Evolutionary conservation across 2,329 filamentous ascomycete species (phyloP).

Genomic region (Apiospora malaysiana): DNA sequence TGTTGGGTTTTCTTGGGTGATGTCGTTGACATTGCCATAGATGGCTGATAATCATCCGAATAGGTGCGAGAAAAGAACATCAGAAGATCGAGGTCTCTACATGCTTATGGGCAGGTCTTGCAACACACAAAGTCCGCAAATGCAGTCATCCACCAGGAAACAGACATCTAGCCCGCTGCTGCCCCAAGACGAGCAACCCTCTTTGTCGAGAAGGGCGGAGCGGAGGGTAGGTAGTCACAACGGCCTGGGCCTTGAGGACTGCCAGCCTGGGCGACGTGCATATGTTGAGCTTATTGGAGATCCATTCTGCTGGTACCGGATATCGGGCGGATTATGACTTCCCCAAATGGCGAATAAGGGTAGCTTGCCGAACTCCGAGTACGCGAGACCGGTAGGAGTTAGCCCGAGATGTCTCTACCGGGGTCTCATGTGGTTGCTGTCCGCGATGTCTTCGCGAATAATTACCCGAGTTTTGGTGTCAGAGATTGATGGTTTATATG

Average conservation of each 20-base stretch:
- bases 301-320: background rate
- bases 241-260: background rate
- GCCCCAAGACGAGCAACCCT: background rate
- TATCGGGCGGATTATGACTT: background rate
- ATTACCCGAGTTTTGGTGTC: background rate
- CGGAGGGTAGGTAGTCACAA: background rate
- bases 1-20: background rate
- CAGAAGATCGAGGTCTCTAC: background rate
- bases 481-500: background rate
- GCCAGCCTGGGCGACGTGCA: background rate
- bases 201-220: background rate
- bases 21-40: background rate
- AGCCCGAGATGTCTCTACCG: background rate
- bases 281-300: slow-evolving; percentile 1
- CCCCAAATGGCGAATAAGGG: background rate
- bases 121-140: background rate
- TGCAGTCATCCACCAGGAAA: background rate
- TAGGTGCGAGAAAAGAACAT: background rate
- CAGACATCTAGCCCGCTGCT: background rate
- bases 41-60: background rate
- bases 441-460: background rate
- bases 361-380: background rate
- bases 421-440: background rate
- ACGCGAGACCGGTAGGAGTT: background rate
- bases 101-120: background rate